phyloP scores from a whole-genome alignment of 768 basidiomycete species.

The Tricholoma furcatifolium region DNA sequence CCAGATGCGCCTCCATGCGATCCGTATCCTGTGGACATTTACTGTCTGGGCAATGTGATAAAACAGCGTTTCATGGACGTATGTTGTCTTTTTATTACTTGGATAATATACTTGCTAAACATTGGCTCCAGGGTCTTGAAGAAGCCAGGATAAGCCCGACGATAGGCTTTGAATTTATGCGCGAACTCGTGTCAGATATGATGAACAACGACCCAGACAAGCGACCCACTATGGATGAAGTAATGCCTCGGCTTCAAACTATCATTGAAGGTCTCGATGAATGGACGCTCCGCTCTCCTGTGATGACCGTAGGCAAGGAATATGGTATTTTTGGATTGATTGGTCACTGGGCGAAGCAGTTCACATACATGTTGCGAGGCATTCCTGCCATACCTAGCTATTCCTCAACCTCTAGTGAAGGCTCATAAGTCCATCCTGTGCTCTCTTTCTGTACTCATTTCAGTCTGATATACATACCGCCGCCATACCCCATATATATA shows the following conservation, averaged over 20 bases:
- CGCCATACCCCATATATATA: too few species aligned
- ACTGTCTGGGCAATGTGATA: slow-evolving; percentile 32
- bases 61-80: slow-evolving; percentile 12
- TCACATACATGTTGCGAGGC: background rate
- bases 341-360: slow-evolving; percentile 11
- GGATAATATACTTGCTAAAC: background rate
- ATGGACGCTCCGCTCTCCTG: slow-evolving; percentile 30
- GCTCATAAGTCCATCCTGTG: too few species aligned
- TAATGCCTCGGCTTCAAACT: slow-evolving; percentile 27
- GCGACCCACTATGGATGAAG: slow-evolving; percentile 36
- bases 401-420: too few species aligned
- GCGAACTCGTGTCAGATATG: slow-evolving; percentile 32
- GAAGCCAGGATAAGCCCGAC: background rate
- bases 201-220: slow-evolving; percentile 28
- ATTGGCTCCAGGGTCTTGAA: background rate
- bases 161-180: slow-evolving; percentile 28
- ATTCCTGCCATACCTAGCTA: slow-evolving; percentile 7
- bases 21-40: slow-evolving; percentile 35
- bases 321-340: background rate
- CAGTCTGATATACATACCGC: too few species aligned
- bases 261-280: slow-evolving; percentile 23
- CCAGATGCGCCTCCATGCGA: slow-evolving; percentile 19
- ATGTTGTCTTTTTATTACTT: background rate
- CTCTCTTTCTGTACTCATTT: too few species aligned
- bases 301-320: slow-evolving; percentile 1